A percentile compares a stretch with the other conserved stretches of the same genome.
Evolutionary conservation across 2,329 filamentous ascomycete species (phyloP).

Genomic region (Ophiostoma sp.): DNA sequence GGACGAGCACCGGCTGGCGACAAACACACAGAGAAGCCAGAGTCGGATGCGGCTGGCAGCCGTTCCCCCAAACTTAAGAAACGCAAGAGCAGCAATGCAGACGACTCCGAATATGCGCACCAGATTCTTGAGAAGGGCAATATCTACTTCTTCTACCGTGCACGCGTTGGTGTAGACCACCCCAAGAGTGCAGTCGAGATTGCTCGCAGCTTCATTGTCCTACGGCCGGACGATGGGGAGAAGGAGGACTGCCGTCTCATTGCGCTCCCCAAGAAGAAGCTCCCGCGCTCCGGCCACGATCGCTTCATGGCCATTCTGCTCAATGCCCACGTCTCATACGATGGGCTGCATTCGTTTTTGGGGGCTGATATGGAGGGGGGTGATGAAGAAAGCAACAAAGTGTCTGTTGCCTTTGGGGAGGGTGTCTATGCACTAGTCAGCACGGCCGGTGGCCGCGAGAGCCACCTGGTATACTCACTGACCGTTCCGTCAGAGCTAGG

Average conservation of each 20-base stretch:
- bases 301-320: constrained; percentile 79
- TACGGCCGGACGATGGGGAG: constrained; percentile 58
- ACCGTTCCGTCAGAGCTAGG: constrained; percentile 66
- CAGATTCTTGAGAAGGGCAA: constrained; percentile 77
- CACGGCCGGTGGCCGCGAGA: constrained; percentile 54
- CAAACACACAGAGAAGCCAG: neutral
- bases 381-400: constrained; percentile 53
- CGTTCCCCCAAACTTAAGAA: neutral
- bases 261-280: constrained; percentile 76
- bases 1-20: neutral
- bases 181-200: constrained; percentile 66
- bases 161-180: constrained; percentile 66
- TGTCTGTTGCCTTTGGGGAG: constrained; percentile 71
- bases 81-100: neutral
- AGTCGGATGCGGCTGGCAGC: neutral
- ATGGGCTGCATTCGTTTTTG: constrained; percentile 59
- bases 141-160: constrained; percentile 85
- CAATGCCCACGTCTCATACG: constrained; percentile 60
- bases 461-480: constrained; percentile 73
- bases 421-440: constrained; percentile 78
- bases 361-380: constrained; percentile 41
- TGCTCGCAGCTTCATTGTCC: constrained; percentile 70
- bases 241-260: constrained; percentile 68
- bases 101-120: constrained; percentile 32
- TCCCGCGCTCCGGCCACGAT: constrained; percentile 63